phyloP scores from a whole-genome alignment of 768 basidiomycete genomes.

The Trichaptum fuscoviolaceum region DNA sequence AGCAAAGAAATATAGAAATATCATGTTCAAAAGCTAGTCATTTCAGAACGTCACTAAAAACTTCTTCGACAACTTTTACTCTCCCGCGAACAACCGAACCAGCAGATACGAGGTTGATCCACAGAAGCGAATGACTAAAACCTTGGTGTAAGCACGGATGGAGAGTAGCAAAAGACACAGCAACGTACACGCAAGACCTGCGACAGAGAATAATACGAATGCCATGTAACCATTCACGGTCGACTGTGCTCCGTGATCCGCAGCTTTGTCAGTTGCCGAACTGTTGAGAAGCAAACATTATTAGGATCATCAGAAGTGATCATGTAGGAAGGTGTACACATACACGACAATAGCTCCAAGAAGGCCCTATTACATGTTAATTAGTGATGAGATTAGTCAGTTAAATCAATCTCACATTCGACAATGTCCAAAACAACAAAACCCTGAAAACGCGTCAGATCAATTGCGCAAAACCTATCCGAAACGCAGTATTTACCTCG shows the following conservation, averaged over 20 bases:
- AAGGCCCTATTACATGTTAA: slow-evolving; percentile 40
- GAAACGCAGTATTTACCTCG: slow-evolving; percentile 50
- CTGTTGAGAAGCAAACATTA: slow-evolving; percentile 19
- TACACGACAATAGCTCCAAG: slow-evolving; percentile 74
- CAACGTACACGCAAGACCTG: slow-evolving; percentile 76
- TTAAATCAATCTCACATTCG: slow-evolving; percentile 52
- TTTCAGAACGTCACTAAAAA: background rate
- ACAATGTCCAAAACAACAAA: slow-evolving; percentile 82
- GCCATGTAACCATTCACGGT: slow-evolving; percentile 85
- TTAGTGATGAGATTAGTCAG: slow-evolving; percentile 6
- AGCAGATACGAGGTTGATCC: slow-evolving; percentile 82
- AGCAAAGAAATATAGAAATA: background rate
- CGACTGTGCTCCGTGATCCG: slow-evolving; percentile 37
- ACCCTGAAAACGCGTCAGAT: slow-evolving; percentile 35
- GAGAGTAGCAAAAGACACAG: slow-evolving; percentile 5
- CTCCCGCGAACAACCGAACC: slow-evolving; percentile 83
- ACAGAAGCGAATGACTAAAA: slow-evolving; percentile 75
- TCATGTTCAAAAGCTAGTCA: background rate
- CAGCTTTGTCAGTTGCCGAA: slow-evolving; percentile 46
- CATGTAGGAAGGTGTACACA: slow-evolving; percentile 21
- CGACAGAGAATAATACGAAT: slow-evolving; percentile 84
- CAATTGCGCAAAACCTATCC: background rate
- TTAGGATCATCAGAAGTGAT: background rate
- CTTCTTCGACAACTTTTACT: slow-evolving; percentile 38
- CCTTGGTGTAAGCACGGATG: slow-evolving; percentile 7